Evolutionary conservation across 331 rosid genomes (phyloP), one percentile per base, ranked within the genome.

Genomic region (Rosa hybrid): DNA sequence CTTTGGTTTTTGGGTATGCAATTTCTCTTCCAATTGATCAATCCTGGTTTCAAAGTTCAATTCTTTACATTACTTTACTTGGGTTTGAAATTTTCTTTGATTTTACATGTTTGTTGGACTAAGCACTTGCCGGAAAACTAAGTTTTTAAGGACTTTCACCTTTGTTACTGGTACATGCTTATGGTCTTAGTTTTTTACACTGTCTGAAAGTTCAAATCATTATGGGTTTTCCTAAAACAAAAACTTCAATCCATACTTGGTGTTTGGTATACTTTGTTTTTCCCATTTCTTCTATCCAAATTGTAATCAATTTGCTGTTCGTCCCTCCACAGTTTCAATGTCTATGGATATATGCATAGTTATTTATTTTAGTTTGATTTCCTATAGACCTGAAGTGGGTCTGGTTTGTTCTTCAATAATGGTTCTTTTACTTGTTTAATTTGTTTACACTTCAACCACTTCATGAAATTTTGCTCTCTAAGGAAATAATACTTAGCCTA

Each of bases 161-260:
- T n/a, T 44, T 27, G 60, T 59, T 53, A 10, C 69, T 63, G 82
- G 87, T 81, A 57, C 27, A 41, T 17, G 45, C 62, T 38, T 16
- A 45, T 23, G 27, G 18, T 46, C 68, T 78, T 12, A 12, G 45
- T 57, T 63, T 18, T 39, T 27, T 27, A 27, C 42, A 56, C 57
- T 12, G 30, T 27, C 14, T 25, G 38, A 68, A 68, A 17, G 86
- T 49, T 83, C 25, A 56, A 16, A 20, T 59, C 64, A 78, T 74
- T 65, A 7, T 45, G 79, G 38, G 12, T n/a, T 54, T 44, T 4
- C 11, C 27, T 23, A 16, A 6, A 65, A 65, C 11, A 6, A 1
- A 65, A 42, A 63, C 14, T 63, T 27, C 14, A 48, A 77, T 48
- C 16, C 60, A 27, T 77, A 34, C 48, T 48, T 77, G 79, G 51